Evolutionary conservation across 495 filamentous ascomycete species (phyloP).

Genomic region (Parathielavia appendiculata): DNA sequence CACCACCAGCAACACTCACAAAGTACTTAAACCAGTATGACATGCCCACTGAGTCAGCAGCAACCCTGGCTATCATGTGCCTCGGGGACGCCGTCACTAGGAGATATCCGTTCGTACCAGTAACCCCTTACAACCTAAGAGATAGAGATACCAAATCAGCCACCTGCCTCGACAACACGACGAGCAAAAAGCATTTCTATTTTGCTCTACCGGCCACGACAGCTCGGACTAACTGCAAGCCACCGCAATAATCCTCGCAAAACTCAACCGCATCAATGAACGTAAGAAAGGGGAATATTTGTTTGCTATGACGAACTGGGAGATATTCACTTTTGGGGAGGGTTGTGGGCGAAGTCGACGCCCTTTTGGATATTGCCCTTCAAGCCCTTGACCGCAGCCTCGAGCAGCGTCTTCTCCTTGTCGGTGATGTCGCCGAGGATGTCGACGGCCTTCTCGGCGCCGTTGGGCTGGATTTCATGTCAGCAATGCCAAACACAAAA

Average conservation of each 20-base stretch:
- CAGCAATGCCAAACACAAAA: conserved; percentile 18
- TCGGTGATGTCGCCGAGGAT: conserved; percentile 66
- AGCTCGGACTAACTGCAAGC: conserved; percentile 15
- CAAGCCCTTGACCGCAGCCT: conserved; percentile 64
- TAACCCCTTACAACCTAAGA: conserved; percentile 20
- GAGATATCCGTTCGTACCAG: too few species aligned
- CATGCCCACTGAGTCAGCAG: too few species aligned
- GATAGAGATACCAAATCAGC: conserved; percentile 21
- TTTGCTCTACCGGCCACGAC: conserved; percentile 32
- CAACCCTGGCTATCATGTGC: neutral
- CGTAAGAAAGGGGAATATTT: neutral
- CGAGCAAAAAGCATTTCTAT: conserved; percentile 21
- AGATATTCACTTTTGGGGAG: conserved; percentile 44
- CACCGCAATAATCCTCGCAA: conserved; percentile 1
- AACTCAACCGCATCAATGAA: neutral
- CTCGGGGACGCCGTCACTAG: neutral
- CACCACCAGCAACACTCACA: too few species aligned
- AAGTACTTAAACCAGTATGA: too few species aligned
- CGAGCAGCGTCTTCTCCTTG: conserved; percentile 81
- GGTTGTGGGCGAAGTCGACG: conserved; percentile 78
- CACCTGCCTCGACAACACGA: conserved; percentile 13
- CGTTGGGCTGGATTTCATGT: conserved; percentile 58
- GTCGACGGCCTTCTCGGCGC: conserved; percentile 77
- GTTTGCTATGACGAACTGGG: conserved; percentile 11
- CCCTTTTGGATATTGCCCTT: conserved; percentile 94